A percentile compares a stretch with the other conserved stretches of the same genome.
phyloP scores from a whole-genome alignment of 2,329 filamentous ascomycete species.

The Arthroderma uncinatum region DNA sequence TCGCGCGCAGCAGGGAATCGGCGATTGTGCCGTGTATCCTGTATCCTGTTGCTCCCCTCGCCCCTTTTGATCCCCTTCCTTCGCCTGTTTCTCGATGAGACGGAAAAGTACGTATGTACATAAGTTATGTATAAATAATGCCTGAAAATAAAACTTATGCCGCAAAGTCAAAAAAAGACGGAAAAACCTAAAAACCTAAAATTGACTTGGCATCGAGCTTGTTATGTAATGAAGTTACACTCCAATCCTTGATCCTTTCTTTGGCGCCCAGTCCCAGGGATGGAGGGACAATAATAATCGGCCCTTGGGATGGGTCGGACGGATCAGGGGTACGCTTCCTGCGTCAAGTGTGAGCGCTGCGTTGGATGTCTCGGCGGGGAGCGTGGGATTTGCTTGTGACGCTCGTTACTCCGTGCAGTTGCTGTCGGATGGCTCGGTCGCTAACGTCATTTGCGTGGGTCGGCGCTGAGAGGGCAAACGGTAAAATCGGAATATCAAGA shows the following conservation, averaged over 20 bases:
- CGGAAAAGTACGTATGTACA: too few relatives aligned
- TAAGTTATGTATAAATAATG: not conserved
- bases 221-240: conserved; percentile 11
- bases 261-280: not conserved
- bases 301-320: not conserved
- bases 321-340: too few relatives aligned
- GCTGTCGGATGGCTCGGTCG: not conserved
- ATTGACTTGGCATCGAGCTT: conserved; percentile 12
- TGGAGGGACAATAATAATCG: too few relatives aligned
- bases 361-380: not conserved
- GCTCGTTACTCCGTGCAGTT: not conserved
- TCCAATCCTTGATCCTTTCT: not conserved
- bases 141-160: not conserved
- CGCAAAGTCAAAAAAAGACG: not conserved
- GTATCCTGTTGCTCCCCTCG: not conserved
- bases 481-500: conserved; percentile 1
- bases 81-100: not conserved
- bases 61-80: not conserved
- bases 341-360: not conserved
- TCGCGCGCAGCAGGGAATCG: not conserved
- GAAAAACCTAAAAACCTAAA: conserved; percentile 16
- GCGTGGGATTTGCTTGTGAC: not conserved
- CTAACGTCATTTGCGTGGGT: not conserved
- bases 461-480: not conserved
- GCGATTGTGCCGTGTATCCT: not conserved